These are phyloP conservation scores for Cytospora paraplurivora DNA, from an alignment of 2,329 filamentous ascomycete genomes.

Conservation along the genomic window DNA sequence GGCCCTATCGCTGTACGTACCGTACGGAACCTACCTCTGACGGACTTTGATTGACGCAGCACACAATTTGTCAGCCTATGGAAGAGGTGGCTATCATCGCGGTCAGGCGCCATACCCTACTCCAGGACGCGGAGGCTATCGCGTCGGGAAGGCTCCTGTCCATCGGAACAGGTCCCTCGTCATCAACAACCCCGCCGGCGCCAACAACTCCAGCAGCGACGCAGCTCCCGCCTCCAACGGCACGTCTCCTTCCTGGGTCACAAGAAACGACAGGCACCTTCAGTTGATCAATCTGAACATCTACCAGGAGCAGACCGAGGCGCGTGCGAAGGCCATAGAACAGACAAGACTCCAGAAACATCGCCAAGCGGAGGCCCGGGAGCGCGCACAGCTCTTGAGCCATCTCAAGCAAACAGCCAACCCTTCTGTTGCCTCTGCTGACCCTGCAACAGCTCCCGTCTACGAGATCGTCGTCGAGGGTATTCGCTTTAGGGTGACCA, in stretches of 20 bases:
- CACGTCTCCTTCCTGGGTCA: conserved; percentile 61
- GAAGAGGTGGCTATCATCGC: conserved; percentile 31
- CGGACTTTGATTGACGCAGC: conserved; percentile 1
- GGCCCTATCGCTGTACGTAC: conserved; percentile 42
- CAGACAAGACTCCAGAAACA: conserved; percentile 64
- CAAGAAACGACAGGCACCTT: conserved; percentile 73
- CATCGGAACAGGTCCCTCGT: conserved; percentile 62
- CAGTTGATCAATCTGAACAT: conserved; percentile 81
- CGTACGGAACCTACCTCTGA: conserved; percentile 10
- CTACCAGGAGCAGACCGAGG: conserved; percentile 72
- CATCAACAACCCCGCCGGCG: conserved; percentile 52
- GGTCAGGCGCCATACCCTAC: conserved; percentile 35
- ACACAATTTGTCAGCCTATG: conserved; percentile 2
- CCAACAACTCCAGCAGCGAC: conserved; percentile 35
- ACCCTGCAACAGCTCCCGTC: conserved; percentile 40
- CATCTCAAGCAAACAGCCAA: conserved; percentile 45
- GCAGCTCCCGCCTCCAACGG: conserved; percentile 37
- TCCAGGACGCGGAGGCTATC: conserved; percentile 39
- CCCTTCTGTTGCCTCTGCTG: conserved; percentile 33
- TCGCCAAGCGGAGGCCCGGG: conserved; percentile 54
- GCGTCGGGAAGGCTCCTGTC: conserved; percentile 40
- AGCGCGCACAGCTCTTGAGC: conserved; percentile 59
- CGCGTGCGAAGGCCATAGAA: conserved; percentile 70
- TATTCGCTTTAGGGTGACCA: conserved; percentile 71
- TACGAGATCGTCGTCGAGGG: conserved; percentile 71